Percentiles rank a stretch among this genome's conserved stretches.
Evolutionary conservation across 805 yeast species (phyloP).

Genomic region (Lachancea waltii): DNA sequence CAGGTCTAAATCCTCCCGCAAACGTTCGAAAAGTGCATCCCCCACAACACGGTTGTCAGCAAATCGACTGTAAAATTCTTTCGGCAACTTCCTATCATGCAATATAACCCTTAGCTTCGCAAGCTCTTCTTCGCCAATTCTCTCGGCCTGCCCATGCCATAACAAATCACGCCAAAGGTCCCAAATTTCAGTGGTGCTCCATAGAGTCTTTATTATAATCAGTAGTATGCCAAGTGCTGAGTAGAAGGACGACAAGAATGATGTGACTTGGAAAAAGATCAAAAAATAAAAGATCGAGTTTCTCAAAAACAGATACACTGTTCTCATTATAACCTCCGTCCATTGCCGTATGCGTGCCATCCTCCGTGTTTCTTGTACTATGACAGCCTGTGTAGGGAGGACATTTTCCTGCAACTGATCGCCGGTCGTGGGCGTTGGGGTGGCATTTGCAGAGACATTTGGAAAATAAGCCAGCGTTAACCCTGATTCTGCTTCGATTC

Average conservation of each 20-base stretch:
- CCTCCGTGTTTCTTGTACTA: constrained; percentile 1
- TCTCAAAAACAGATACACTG: constrained; percentile 18
- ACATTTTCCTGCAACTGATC: no score
- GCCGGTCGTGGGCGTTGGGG: neutral
- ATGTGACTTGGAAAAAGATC: constrained; percentile 17
- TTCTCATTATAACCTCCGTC: constrained; percentile 12
- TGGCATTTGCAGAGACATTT: neutral
- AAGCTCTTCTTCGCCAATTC: constrained; percentile 2
- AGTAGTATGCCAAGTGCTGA: constrained; percentile 13
- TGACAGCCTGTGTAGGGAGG: constrained; percentile 1
- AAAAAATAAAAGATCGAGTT: constrained; percentile 20
- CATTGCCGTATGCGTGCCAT: constrained; percentile 5
- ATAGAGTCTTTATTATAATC: constrained; percentile 15
- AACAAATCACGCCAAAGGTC: constrained; percentile 23
- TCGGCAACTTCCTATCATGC: neutral
- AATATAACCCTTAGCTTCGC: neutral
- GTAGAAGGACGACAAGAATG: constrained; percentile 15
- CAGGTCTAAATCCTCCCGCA: constrained; percentile 1
- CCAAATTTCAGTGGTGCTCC: constrained; percentile 23
- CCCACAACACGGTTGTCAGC: neutral
- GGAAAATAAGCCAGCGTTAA: neutral
- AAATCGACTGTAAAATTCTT: constrained; percentile 5
- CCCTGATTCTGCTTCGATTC: constrained; percentile 13
- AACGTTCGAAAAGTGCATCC: constrained; percentile 1
- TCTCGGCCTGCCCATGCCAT: neutral